Evolutionary conservation across 768 basidiomycete genomes (phyloP).

Genomic region (Pleurotus platypus): DNA sequence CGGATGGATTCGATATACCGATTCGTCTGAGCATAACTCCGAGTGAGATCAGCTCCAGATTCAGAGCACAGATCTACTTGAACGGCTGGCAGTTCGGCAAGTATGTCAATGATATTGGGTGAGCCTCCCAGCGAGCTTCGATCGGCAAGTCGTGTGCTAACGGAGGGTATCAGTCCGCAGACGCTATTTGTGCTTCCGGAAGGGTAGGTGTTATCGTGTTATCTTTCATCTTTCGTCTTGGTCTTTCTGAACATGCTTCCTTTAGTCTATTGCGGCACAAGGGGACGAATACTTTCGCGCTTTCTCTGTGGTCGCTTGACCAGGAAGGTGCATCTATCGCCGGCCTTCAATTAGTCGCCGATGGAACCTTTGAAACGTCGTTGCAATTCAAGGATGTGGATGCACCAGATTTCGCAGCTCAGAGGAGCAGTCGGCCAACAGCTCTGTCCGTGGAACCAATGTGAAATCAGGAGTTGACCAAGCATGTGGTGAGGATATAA

Average conservation of each 20-base stretch:
- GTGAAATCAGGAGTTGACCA: slow-evolving; percentile 15
- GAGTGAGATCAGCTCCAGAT: slow-evolving; percentile 40
- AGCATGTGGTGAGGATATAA: no score
- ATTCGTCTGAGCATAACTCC: slow-evolving; percentile 43
- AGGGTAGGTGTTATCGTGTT: slow-evolving; percentile 25
- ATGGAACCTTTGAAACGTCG: slow-evolving; percentile 39
- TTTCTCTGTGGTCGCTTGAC: slow-evolving; percentile 50
- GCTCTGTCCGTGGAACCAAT: slow-evolving; percentile 26
- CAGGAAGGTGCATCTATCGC: slow-evolving; percentile 35
- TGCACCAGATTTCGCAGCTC: slow-evolving; percentile 36
- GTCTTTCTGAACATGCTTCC: no score
- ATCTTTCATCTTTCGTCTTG: not conserved
- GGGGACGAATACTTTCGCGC: slow-evolving; percentile 41
- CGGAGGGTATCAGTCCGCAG: slow-evolving; percentile 30
- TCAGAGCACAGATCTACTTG: slow-evolving; percentile 44
- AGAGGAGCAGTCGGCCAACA: slow-evolving; percentile 27
- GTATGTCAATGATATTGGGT: slow-evolving; percentile 51
- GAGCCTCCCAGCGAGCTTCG: slow-evolving; percentile 5
- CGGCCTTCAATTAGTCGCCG: slow-evolving; percentile 38
- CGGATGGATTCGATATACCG: slow-evolving; percentile 39
- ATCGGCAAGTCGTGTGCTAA: no score
- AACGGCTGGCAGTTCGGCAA: slow-evolving; percentile 56
- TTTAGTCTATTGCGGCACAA: slow-evolving; percentile 36
- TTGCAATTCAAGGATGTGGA: slow-evolving; percentile 30
- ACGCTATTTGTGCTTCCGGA: slow-evolving; percentile 48